A percentile compares a stretch with the other conserved stretches of the same genome.
These are phyloP conservation scores for Lipomyces lipofer DNA, from an alignment of 805 yeast species.

Conservation along the genomic window DNA sequence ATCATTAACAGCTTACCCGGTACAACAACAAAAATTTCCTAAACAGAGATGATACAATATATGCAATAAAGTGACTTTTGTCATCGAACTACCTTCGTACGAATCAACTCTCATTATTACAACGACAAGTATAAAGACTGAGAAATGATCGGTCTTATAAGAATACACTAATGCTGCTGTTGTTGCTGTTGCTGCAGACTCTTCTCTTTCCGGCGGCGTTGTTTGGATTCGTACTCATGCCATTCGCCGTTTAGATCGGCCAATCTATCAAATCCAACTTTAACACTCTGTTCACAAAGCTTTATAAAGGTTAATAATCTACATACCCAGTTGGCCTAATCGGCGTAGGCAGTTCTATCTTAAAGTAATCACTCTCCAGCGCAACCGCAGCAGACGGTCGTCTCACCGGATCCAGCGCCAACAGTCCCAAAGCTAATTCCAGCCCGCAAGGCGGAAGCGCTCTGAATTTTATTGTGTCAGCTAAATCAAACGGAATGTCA, in stretches of 20 bases:
- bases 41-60: no score
- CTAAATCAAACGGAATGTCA: neutral
- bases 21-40: no score
- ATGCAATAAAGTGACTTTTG: no score
- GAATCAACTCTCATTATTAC: no score
- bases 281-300: neutral
- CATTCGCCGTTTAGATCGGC: conserved; percentile 75
- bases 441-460: conserved; percentile 42
- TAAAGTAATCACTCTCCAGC: conserved; percentile 67
- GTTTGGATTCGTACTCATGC: conserved; percentile 96
- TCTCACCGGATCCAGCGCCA: conserved; percentile 65
- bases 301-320: neutral
- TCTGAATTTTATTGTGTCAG: neutral
- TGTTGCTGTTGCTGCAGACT: conserved; percentile 9
- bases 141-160: no score
- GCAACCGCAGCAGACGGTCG: conserved; percentile 73
- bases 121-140: no score
- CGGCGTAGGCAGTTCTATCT: conserved; percentile 60
- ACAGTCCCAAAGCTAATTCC: conserved; percentile 62
- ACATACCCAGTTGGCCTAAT: conserved; percentile 51
- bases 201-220: conserved; percentile 48
- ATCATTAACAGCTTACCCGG: no score
- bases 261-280: conserved; percentile 36
- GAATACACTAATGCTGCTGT: neutral
- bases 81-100: no score